Conservation (phyloP, 129 eudicot species). For the Tagetes patula region DNA sequence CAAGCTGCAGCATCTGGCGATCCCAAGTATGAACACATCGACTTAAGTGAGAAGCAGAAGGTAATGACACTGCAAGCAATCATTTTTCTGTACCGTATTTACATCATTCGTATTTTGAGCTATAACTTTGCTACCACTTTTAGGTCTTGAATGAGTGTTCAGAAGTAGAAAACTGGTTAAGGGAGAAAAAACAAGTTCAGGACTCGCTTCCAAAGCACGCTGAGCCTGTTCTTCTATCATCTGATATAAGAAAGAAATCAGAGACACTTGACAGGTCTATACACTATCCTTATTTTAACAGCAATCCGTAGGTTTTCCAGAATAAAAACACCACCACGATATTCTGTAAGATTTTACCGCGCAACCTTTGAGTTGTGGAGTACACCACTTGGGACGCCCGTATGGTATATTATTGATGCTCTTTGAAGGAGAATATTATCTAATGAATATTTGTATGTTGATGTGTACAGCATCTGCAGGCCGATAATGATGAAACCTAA, state of each 20-base stretch:
- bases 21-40: conserved; percentile 15
- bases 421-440: not conserved
- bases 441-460: not conserved
- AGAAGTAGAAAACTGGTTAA: conserved; percentile 86
- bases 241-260: conserved; percentile 68
- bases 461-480: conserved; percentile 55
- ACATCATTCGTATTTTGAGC: not conserved
- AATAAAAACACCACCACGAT: not conserved
- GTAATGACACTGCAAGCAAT: conserved; percentile 22
- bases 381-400: not conserved
- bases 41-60: conserved; percentile 43
- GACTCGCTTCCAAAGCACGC: conserved; percentile 78
- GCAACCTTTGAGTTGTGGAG: too few relatives aligned
- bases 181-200: conserved; percentile 73
- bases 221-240: conserved; percentile 58
- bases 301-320: too few relatives aligned
- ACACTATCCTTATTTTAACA: not conserved
- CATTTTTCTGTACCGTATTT: not conserved
- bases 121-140: not conserved
- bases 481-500: conserved; percentile 63
- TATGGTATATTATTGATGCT: not conserved
- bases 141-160: conserved; percentile 84
- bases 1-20: conserved; percentile 79
- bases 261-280: conserved; percentile 79
- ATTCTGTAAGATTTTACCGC: too few relatives aligned